Evolutionary conservation across 2,329 filamentous ascomycete genomes (phyloP).

Genomic region (Stachybotrys echinatus): DNA sequence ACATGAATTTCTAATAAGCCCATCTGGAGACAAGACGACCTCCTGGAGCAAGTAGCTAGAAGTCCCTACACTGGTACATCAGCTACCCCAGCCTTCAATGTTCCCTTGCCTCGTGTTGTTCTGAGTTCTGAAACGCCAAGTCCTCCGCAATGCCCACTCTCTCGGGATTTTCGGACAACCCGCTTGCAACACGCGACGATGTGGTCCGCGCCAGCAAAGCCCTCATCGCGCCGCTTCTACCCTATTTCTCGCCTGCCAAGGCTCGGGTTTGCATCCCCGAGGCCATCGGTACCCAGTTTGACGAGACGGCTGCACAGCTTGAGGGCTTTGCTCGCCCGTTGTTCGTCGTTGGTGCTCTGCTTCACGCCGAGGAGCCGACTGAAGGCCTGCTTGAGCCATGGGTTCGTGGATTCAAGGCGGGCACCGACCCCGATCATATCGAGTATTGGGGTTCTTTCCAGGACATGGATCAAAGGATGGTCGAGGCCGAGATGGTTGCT

Average conservation of each 20-base stretch:
- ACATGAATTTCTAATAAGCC: too few species aligned
- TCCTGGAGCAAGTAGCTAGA: too few species aligned
- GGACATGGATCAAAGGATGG: slow-evolving; percentile 46
- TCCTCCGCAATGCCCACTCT: slow-evolving; percentile 29
- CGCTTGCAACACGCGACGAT: slow-evolving; percentile 27
- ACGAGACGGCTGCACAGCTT: slow-evolving; percentile 37
- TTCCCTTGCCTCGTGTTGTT: too few species aligned
- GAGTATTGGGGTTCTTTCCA: slow-evolving; percentile 44
- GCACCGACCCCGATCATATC: slow-evolving; percentile 24
- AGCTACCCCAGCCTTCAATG: too few species aligned
- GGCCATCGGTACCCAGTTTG: slow-evolving; percentile 34
- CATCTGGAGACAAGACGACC: too few species aligned
- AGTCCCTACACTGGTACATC: too few species aligned
- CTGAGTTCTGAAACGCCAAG: too few species aligned
- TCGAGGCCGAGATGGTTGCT: slow-evolving; percentile 46
- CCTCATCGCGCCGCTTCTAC: slow-evolving; percentile 24
- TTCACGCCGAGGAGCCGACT: background rate
- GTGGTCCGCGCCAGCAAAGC: slow-evolving; percentile 26
- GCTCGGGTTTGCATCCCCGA: slow-evolving; percentile 31
- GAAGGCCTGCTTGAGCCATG: slow-evolving; percentile 14
- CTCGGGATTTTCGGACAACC: slow-evolving; percentile 35
- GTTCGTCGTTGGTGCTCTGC: slow-evolving; percentile 25
- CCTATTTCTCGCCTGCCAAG: slow-evolving; percentile 25
- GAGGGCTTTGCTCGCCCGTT: slow-evolving; percentile 38
- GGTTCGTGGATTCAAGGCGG: slow-evolving; percentile 21